Percentiles rank a stretch among this genome's conserved stretches.
Conservation (phyloP, 768 basidiomycete genomes). For the Clavulina sp. region DNA sequence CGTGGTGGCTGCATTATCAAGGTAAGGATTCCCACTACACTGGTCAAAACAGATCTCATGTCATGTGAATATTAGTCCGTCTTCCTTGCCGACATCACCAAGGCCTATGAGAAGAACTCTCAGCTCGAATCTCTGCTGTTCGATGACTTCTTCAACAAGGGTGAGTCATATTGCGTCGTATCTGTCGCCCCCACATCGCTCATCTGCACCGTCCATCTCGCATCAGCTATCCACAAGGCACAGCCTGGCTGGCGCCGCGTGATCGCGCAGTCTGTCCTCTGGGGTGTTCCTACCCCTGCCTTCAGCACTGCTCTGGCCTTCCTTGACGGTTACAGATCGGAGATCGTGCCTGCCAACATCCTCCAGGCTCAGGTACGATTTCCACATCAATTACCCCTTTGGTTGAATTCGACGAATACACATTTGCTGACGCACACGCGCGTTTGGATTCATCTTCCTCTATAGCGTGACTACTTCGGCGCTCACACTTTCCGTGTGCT, state of each 20-base stretch:
- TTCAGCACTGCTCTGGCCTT: constrained; percentile 96
- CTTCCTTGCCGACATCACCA: constrained; percentile 83
- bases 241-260: constrained; percentile 98
- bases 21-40: constrained; percentile 22
- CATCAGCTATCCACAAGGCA: constrained; percentile 69
- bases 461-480: constrained; percentile 89
- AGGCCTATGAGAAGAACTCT: constrained; percentile 73
- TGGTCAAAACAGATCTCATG: not conserved
- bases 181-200: not conserved
- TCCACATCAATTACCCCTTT: constrained; percentile 1
- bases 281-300: constrained; percentile 96
- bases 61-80: constrained; percentile 41
- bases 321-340: constrained; percentile 98
- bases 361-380: constrained; percentile 68
- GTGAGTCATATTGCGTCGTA: constrained; percentile 26
- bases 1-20: constrained; percentile 99
- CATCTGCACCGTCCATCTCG: not conserved
- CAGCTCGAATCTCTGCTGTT: constrained; percentile 84
- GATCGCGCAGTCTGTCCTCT: constrained; percentile 86
- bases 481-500: constrained; percentile 95
- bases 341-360: constrained; percentile 83
- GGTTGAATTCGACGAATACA: constrained; percentile 5
- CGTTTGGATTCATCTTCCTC: not conserved
- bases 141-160: constrained; percentile 95
- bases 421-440: constrained; percentile 15